These are phyloP conservation scores for Ilex paraguariensis DNA, from an alignment of 305 asterid genomes.

Conservation along the genomic window DNA sequence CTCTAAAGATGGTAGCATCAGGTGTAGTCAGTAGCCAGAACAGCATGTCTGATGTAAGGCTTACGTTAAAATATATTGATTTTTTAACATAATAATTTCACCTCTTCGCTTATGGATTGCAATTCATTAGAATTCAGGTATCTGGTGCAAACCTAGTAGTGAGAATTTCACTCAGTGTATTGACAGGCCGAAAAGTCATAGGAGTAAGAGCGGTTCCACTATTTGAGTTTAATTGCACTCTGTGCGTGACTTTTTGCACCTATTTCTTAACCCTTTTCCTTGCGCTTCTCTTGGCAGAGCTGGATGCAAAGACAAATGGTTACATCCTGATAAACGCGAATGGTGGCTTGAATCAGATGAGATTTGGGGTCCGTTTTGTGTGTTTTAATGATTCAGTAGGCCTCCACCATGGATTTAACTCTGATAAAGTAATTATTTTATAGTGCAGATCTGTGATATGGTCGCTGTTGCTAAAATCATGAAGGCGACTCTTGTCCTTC, in stretches of 20 bases:
- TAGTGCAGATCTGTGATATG: conserved; percentile 99
- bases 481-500: conserved; percentile 94
- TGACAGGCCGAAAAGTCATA: conserved; percentile 62
- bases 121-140: conserved; percentile 58
- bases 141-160: conserved; percentile 83
- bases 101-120: conserved; percentile 10
- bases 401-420: conserved; percentile 19
- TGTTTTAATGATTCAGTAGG: conserved; percentile 19
- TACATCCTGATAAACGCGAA: conserved; percentile 85
- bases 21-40: conserved; percentile 39
- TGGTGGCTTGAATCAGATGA: conserved; percentile 99
- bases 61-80: too few relatives aligned
- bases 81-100: conserved; percentile 16
- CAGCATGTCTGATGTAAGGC: conserved; percentile 42
- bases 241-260: background rate
- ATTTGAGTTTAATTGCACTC: background rate
- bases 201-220: conserved; percentile 43
- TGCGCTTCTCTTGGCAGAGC: conserved; percentile 39
- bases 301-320: conserved; percentile 70
- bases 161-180: conserved; percentile 77
- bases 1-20: conserved; percentile 47
- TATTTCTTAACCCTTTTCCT: background rate
- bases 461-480: conserved; percentile 90
- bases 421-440: conserved; percentile 60
- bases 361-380: conserved; percentile 96